Evolutionary conservation across 768 basidiomycete species (phyloP), one percentile per base, ranked within the genome.

Genomic region (Pleurotus djamor): DNA sequence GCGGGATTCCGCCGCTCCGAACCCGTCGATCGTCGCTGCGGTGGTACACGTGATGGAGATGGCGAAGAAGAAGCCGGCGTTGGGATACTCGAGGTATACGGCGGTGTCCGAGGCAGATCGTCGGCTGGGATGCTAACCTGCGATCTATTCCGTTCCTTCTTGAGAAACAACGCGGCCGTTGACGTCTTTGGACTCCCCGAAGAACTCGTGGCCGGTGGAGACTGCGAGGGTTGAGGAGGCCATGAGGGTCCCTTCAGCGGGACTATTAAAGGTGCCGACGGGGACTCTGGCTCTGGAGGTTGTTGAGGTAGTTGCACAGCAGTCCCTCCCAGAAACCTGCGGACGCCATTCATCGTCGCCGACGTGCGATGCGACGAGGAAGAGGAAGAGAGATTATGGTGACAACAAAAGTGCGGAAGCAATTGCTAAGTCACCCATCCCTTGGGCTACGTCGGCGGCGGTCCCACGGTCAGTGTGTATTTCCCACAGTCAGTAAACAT

Each of bases 331-430:
- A 88, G 79, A 64, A 89, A 78, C 74, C 85, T 82, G 65, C 86
- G 87, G 62, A 89, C 86, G 66, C 86, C 86, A 80, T 89, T 87
- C 88, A 89, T 89, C 68, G 60, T 61, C 61, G 64, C 44, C 63
- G 58, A 28, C 58, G 60, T 55, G 41, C 36, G 48, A 56, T 48
- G 54, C 28, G 16, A 17, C 38, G 38, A 36, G 44, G 35, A 47
- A 33, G 45, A 17, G 17, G 45, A 16, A 47, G 10, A 47, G 10
- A 14, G 10, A 47, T 28, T 28, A 28, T 17, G 13, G 7, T 17
- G 16, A 10, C 45, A 47, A 10, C 7, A 12, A 12, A 47, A 47
- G 7, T 17, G 45, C 48, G 57, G 57, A 50, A 58, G 45, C 41
- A 56, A 43, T 56, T 45, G n/a, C 3, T 17, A 16, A 16, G 12